phyloP scores from a whole-genome alignment of 1,284 basidiomycete genomes.

The Cutaneotrichosporon mucoides region DNA sequence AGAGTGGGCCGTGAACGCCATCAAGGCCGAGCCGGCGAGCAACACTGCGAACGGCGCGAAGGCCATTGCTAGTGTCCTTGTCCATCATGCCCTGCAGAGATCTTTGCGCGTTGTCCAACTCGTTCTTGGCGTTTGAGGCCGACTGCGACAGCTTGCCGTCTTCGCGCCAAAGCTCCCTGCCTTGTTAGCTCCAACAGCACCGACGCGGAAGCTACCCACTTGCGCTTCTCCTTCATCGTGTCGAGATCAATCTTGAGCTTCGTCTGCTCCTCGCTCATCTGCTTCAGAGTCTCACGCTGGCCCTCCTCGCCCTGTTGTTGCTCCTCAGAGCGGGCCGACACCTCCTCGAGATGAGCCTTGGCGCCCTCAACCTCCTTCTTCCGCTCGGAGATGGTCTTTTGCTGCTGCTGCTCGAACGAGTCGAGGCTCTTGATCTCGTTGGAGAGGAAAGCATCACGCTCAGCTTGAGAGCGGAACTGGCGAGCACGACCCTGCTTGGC shows the following conservation, averaged over 20 bases:
- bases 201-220: constrained; percentile 50
- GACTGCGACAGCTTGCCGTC: constrained; percentile 80
- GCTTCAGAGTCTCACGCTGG: constrained; percentile 66
- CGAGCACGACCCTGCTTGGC: constrained; percentile 82
- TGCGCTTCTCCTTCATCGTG: constrained; percentile 71
- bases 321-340: constrained; percentile 63
- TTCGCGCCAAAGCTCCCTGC: constrained; percentile 82
- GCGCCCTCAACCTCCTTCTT: constrained; percentile 72
- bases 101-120: constrained; percentile 75
- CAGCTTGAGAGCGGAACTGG: constrained; percentile 75
- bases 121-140: constrained; percentile 69
- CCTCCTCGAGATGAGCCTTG: constrained; percentile 62
- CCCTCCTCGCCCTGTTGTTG: constrained; percentile 61
- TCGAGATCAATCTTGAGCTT: constrained; percentile 67
- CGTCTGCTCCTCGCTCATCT: constrained; percentile 64
- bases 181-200: background rate
- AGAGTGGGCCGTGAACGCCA: constrained; percentile 86
- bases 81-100: constrained; percentile 88
- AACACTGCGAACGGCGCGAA: constrained; percentile 78
- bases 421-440: constrained; percentile 69
- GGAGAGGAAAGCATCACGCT: constrained; percentile 72
- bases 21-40: constrained; percentile 66
- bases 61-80: constrained; percentile 86
- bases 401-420: constrained; percentile 58
- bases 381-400: constrained; percentile 59